Evolutionary conservation across 2,329 filamentous ascomycete genomes (phyloP), one percentile per base, ranked within the genome.

Genomic region (Phoma sp.): DNA sequence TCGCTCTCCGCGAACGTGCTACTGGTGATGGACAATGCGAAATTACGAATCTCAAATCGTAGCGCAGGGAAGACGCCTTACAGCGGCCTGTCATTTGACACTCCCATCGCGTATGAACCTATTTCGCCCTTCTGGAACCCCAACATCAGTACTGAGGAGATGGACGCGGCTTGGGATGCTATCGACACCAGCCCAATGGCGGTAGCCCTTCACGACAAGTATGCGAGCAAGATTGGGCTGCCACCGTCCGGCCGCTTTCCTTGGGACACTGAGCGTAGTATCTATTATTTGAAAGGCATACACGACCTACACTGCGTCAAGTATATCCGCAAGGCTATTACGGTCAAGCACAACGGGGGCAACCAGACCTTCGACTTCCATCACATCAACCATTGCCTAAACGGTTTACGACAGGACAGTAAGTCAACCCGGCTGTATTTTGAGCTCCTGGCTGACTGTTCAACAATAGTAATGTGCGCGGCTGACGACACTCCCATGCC

Each of bases 401-500:
- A 73, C 40, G 65, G 65, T 8, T 46, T 74, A 10, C 64, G 71
- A 41, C 70, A 73, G 59, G 66, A 72, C 44, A 65, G 53, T 56
- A 14, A 25, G 43, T 47, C 13, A 7, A 14, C 29, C 25, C 24
- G 27, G 11, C 25, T 27, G 27, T 4, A 14, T 32, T 1, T 3
- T 3, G 23, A 18, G 9, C n/a, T n/a, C 8, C 4, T 10, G 3
- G 27, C 46, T 46, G 25, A 50, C 30, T 24, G 3, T n/a, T 22
- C 37, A 14, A 18, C 9, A 18, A 46, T 23, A 56, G 53, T 73
- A 51, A 68, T 73, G 55, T 74, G 71, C 35, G 61, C 58, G 33
- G 71, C 69, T 18, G 71, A 74, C 44, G 71, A 73, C 52, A 74
- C 71, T 4, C 71, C 70, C 1, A 70, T 73, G 69, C 65, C 70